Evolutionary conservation across 371 early-diverging fungal genomes (phyloP).

Genomic region (Batkoa obscura): DNA sequence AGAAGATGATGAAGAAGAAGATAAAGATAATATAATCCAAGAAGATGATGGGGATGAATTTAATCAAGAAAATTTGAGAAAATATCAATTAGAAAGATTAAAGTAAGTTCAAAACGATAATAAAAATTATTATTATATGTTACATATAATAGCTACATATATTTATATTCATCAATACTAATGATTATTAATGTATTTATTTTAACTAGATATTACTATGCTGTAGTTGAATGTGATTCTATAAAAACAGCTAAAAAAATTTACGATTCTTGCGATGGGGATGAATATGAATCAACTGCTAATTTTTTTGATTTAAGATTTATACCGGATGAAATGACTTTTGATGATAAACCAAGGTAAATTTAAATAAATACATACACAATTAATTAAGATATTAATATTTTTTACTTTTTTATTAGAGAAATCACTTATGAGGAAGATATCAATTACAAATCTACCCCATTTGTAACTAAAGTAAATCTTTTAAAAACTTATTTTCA

Average conservation of each 20-base stretch:
- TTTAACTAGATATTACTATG: constrained; percentile 65
- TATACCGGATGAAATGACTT: constrained; percentile 82
- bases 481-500: not conserved
- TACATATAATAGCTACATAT: too few species aligned
- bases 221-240: constrained; percentile 82
- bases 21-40: constrained; percentile 14
- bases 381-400: not conserved
- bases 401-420: constrained; percentile 9
- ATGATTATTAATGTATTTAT: not conserved
- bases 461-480: constrained; percentile 53
- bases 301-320: constrained; percentile 94
- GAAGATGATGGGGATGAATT: constrained; percentile 49
- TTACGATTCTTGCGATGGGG: constrained; percentile 72
- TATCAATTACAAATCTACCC: constrained; percentile 55
- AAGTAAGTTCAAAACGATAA: constrained; percentile 14
- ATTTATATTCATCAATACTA: too few species aligned
- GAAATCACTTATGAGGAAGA: constrained; percentile 55
- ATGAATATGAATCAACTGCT: constrained; percentile 83
- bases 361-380: not conserved
- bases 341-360: constrained; percentile 36
- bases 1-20: constrained; percentile 19
- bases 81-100: constrained; percentile 85
- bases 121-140: not conserved
- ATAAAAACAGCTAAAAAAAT: constrained; percentile 65
- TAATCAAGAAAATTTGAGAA: constrained; percentile 62